Evolutionary conservation across 257 asterid species (phyloP), one percentile per base, ranked within the genome.

Genomic region (Capsicum baccatum): DNA sequence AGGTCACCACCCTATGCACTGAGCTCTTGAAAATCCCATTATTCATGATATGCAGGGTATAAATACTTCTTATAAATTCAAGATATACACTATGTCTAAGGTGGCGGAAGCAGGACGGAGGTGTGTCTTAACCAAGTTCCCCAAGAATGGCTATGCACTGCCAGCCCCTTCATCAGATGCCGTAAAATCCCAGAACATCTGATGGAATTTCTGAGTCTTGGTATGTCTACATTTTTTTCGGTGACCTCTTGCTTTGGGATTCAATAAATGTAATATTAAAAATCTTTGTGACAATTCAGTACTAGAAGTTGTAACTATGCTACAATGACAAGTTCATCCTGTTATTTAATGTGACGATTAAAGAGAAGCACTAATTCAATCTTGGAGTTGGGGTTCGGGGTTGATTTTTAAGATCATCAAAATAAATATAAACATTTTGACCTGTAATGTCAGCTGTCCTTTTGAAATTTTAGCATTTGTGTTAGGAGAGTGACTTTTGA

Each of bases 101-200:
- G 26, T 26, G 26, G 26, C 0, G 26, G 26, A 26, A 26, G 26
- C 26, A 26, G 26, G 26, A 26, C 26, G 26, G 26, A 26, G 26
- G 26, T 26, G 26, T 26, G 26, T 26, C 26, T 26, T 91, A 83
- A 66, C 87, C 12, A 91, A 92, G 88, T 86, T 91, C 85, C 92
- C 92, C 26, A 91, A 87, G 89, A 87, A 85, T 57, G 93, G 87
- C 86, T 58, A 81, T 55, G 87, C 88, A 13, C 86, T 91, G 85
- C 94, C 94, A 9, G 83, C 96, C 56, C 89, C 95, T 52, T 83
- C 82, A 54, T 79, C 91, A 5, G 86, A 88, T 80, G 69, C 88
- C 4, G 81, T 26, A 26, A 78, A 78, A 78, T 17, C 81, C 2
- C 26, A 76, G 48, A 76, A 76, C 48, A 76, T 52, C 66, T 66